Percentiles rank a stretch among this genome's conserved stretches.
Evolutionary conservation across 306 rosid species (phyloP).

Genomic region (Cucurbita ficifolia): DNA sequence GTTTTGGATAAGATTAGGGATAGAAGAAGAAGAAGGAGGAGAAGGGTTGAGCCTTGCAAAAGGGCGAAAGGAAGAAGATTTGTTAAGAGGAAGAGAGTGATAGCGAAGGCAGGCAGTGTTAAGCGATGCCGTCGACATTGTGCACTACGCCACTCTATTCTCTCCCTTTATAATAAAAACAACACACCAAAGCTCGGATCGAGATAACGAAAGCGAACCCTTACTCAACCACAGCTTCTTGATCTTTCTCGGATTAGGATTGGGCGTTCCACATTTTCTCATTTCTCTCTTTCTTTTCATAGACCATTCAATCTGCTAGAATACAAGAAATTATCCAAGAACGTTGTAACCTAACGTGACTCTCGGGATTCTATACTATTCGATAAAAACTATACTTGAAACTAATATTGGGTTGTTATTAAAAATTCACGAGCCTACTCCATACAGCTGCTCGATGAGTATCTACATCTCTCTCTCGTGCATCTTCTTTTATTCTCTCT

Average conservation of each 20-base stretch:
- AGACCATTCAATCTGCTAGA: not conserved
- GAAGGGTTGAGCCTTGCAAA: constrained; percentile 35
- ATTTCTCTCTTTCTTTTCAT: not conserved
- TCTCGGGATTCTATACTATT: too few species aligned
- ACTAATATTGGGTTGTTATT: too few species aligned
- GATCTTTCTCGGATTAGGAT: constrained; percentile 52
- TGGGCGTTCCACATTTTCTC: constrained; percentile 36
- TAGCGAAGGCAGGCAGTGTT: constrained; percentile 42
- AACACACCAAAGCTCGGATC: not conserved
- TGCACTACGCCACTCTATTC: constrained; percentile 8
- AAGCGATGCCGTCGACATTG: constrained; percentile 70
- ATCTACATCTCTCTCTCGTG: too few species aligned
- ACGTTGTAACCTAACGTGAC: too few species aligned
- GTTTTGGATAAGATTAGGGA: constrained; percentile 67
- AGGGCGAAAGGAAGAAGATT: constrained; percentile 32
- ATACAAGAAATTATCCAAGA: too few species aligned
- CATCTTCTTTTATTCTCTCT: too few species aligned
- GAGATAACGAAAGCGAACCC: constrained; percentile 65
- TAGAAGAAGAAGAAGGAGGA: constrained; percentile 26
- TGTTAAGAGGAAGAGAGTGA: constrained; percentile 23
- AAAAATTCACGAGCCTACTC: too few species aligned
- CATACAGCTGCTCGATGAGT: too few species aligned
- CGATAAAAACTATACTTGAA: too few species aligned
- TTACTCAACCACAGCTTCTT: constrained; percentile 47
- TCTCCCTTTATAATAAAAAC: constrained; percentile 10